A percentile compares a stretch with the other conserved stretches of the same genome.
Evolutionary conservation across 345 rosid genomes (phyloP).

Genomic region (Aquilaria yunnanensis): DNA sequence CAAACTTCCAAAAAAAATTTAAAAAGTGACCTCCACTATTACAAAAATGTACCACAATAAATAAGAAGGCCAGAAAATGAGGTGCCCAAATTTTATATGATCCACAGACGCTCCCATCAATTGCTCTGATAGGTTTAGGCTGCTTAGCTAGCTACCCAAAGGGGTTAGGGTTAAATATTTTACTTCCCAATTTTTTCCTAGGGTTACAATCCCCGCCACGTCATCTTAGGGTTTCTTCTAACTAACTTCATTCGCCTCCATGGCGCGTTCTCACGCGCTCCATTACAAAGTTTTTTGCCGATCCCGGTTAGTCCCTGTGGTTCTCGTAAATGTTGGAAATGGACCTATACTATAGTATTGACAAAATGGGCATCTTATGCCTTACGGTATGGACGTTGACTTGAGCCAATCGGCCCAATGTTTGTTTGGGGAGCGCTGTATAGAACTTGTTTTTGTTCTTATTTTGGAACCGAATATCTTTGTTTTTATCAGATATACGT

Average conservation of each 20-base stretch:
- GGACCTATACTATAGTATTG: too few species aligned
- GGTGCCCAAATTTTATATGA: slow-evolving; percentile 1
- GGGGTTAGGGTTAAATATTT: slow-evolving; percentile 25
- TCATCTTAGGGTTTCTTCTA: slow-evolving; percentile 34
- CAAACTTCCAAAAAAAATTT: too few species aligned
- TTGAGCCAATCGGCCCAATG: too few species aligned
- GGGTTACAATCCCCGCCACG: slow-evolving; percentile 15
- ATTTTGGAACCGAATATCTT: too few species aligned
- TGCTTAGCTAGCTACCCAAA: too few species aligned
- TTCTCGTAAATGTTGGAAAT: slow-evolving; percentile 9
- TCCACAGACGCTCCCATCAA: slow-evolving; percentile 18
- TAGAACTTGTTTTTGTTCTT: too few species aligned
- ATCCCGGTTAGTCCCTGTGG: slow-evolving; percentile 20
- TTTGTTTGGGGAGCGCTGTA: too few species aligned
- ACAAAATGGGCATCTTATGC: too few species aligned
- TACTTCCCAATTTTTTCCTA: slow-evolving; percentile 18
- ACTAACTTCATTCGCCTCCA: slow-evolving; percentile 8
- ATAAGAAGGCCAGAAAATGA: not conserved
- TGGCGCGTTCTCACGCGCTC: slow-evolving; percentile 5
- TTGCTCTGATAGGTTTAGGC: too few species aligned
- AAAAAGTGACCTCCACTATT: not conserved
- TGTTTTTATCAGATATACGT: too few species aligned
- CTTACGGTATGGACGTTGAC: too few species aligned
- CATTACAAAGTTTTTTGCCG: slow-evolving; percentile 13
- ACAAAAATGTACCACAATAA: not conserved